Conservation (phyloP, 2,329 filamentous ascomycete genomes). For the Gaeumannomyces sp. region DNA sequence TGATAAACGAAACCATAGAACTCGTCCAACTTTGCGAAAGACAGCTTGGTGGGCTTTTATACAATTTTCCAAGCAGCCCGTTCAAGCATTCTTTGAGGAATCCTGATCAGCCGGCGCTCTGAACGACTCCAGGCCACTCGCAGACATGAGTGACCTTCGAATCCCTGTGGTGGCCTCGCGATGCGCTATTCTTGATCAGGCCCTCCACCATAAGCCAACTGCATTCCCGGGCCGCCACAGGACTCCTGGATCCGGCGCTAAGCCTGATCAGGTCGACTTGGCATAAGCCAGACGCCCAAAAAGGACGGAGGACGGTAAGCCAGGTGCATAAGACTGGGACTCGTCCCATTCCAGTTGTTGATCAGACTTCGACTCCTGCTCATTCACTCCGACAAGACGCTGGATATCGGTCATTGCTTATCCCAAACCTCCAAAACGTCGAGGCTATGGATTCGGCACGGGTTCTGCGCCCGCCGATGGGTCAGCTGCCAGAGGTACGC, state of each 20-base stretch:
- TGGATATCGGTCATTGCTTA: neutral
- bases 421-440: neutral
- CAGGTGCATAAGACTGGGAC: neutral
- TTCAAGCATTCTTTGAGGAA: neutral
- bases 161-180: neutral
- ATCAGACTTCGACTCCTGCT: neutral
- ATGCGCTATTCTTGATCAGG: neutral
- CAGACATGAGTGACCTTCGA: neutral
- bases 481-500: conserved; percentile 2
- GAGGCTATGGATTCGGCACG: neutral
- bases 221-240: neutral
- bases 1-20: too few relatives aligned
- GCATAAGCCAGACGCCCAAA: neutral
- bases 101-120: too few relatives aligned
- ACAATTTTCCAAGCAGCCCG: neutral
- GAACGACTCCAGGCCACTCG: neutral
- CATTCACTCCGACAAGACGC: neutral
- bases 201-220: neutral
- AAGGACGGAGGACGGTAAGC: neutral
- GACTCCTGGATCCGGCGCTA: neutral
- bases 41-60: neutral
- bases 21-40: neutral
- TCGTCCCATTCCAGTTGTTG: neutral
- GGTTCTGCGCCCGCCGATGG: neutral
- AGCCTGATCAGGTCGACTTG: neutral